phyloP scores from a whole-genome alignment of 2,329 filamentous ascomycete genomes.

The Scortechinia acanthostroma region DNA sequence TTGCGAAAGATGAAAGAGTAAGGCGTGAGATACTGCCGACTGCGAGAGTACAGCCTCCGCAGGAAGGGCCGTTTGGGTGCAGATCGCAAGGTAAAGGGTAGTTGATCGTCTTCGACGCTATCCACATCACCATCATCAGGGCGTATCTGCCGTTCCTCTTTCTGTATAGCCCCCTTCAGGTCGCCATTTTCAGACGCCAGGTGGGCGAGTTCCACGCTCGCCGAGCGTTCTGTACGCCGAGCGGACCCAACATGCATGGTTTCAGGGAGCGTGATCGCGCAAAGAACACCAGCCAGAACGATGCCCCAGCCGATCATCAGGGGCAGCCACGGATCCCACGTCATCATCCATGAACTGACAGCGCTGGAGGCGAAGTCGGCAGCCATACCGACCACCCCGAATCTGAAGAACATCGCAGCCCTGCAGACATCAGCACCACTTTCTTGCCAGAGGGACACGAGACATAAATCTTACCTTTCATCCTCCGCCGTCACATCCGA shows the following conservation, averaged over 20 bases:
- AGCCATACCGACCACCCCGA: constrained; percentile 25
- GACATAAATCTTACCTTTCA: constrained; percentile 20
- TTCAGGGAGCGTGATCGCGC: neutral
- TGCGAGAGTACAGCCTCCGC: neutral
- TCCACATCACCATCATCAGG: constrained; percentile 4
- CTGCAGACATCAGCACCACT: constrained; percentile 16
- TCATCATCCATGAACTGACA: constrained; percentile 27
- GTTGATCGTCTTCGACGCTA: constrained; percentile 6
- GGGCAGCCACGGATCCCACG: constrained; percentile 26
- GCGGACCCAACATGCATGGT: neutral
- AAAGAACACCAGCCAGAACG: neutral
- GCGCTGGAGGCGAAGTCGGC: constrained; percentile 26
- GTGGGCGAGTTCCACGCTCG: neutral
- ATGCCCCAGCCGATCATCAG: constrained; percentile 22
- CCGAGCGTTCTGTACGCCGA: neutral
- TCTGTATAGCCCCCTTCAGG: too few species aligned
- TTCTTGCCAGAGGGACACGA: constrained; percentile 5
- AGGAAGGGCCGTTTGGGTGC: neutral
- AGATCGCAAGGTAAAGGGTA: neutral
- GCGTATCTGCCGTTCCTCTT: too few species aligned
- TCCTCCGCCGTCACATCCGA: constrained; percentile 36
- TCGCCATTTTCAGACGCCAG: constrained; percentile 5
- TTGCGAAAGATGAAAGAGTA: constrained; percentile 28
- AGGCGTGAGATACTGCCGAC: constrained; percentile 18
- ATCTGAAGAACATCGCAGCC: constrained; percentile 27